Percentiles rank a stretch among this genome's conserved stretches.
phyloP scores from a whole-genome alignment of 192 early-diverging fungal genomes.

The Coemansia sp. region DNA sequence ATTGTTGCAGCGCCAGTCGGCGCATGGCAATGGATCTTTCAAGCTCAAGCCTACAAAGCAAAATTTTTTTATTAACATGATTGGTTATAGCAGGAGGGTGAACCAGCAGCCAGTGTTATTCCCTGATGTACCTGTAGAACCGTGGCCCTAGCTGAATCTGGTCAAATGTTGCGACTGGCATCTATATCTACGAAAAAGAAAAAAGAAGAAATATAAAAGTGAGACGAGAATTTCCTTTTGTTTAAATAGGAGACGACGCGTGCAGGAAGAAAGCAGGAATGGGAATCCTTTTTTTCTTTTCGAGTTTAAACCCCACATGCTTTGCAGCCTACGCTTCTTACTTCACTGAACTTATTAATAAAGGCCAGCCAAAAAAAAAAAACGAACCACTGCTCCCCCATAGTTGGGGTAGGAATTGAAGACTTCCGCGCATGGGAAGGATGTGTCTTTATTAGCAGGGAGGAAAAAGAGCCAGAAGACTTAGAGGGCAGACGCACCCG shows the following conservation, averaged over 20 bases:
- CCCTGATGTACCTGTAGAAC: slow-evolving; percentile 37
- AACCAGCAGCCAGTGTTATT: too few species aligned
- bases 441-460: slow-evolving; percentile 1
- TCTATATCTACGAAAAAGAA: background rate
- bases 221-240: background rate
- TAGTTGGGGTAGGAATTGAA: background rate
- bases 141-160: slow-evolving; percentile 42
- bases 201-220: background rate
- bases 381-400: too few species aligned
- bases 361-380: background rate
- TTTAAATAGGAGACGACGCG: too few species aligned
- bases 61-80: slow-evolving; percentile 4
- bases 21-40: slow-evolving; percentile 47
- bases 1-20: slow-evolving; percentile 39
- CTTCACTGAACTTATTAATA: background rate
- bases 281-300: too few species aligned
- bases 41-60: slow-evolving; percentile 37
- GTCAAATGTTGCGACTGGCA: slow-evolving; percentile 20
- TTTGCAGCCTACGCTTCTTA: too few species aligned
- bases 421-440: slow-evolving; percentile 9
- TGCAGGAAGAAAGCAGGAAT: too few species aligned
- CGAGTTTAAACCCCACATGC: too few species aligned
- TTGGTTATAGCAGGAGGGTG: background rate
- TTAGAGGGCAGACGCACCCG: slow-evolving; percentile 91
- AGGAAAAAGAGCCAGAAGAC: background rate